Evolutionary conservation across 352 stramenopile species (phyloP).

Genomic region (Globisporangium okanoganense): DNA sequence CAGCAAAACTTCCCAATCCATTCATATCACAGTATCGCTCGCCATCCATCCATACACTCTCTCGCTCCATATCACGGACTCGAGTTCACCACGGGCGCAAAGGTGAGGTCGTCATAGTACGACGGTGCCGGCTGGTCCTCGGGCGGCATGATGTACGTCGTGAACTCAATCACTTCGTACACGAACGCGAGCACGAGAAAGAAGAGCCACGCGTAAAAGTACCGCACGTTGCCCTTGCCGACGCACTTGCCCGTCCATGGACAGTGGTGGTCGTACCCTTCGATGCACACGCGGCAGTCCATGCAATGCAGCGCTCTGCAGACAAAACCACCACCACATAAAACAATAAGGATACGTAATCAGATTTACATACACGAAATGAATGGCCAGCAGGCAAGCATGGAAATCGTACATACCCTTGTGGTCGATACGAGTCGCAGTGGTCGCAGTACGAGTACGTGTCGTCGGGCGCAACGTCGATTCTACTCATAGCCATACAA

Average conservation of each 20-base stretch:
- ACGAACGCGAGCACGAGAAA: constrained; percentile 85
- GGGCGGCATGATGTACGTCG: constrained; percentile 74
- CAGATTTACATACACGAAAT: background rate
- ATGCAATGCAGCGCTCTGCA: constrained; percentile 76
- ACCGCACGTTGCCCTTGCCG: constrained; percentile 69
- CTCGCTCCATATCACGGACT: constrained; percentile 2
- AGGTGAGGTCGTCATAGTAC: constrained; percentile 15
- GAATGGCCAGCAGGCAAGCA: too few species aligned
- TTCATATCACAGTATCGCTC: too few species aligned
- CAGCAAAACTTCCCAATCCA: too few species aligned
- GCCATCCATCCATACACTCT: too few species aligned
- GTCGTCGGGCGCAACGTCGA: constrained; percentile 33
- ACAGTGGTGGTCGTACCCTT: constrained; percentile 91
- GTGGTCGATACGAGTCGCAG: constrained; percentile 72
- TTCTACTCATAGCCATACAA: background rate
- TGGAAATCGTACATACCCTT: constrained; percentile 36
- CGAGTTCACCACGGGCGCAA: constrained; percentile 5
- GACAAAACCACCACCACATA: too few species aligned
- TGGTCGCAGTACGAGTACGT: constrained; percentile 78
- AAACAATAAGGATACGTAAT: too few species aligned
- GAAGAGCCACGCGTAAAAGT: constrained; percentile 84
- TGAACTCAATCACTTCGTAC: constrained; percentile 87
- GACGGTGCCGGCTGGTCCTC: constrained; percentile 28
- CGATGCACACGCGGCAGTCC: constrained; percentile 85
- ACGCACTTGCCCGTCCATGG: constrained; percentile 93